A percentile compares a stretch with the other conserved stretches of the same genome.
Evolutionary conservation across 345 rosid species (phyloP).

Genomic region (Mallotus nudiflorus): DNA sequence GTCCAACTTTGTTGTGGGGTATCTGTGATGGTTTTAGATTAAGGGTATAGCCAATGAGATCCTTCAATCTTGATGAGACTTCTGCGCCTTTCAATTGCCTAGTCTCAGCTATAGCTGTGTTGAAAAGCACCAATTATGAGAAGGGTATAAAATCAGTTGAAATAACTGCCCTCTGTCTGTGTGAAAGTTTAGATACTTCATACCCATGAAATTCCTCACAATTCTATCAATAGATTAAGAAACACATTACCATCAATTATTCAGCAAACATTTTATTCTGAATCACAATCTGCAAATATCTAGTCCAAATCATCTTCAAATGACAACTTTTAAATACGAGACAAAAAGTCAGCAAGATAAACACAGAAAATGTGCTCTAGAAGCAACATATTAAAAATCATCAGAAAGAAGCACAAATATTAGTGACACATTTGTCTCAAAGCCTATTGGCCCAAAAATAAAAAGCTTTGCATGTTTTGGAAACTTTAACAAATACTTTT

Average conservation of each 20-base stretch:
- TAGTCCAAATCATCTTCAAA: background rate
- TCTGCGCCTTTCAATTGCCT: constrained; percentile 52
- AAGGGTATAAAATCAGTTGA: constrained; percentile 8
- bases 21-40: constrained; percentile 62
- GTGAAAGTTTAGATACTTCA: background rate
- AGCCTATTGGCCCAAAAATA: background rate
- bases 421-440: too few relatives aligned
- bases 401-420: too few relatives aligned
- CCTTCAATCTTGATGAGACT: constrained; percentile 62
- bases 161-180: background rate
- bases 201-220: background rate
- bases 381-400: background rate
- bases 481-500: too few relatives aligned
- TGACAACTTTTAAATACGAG: background rate
- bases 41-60: constrained; percentile 61
- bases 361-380: background rate
- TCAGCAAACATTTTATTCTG: background rate
- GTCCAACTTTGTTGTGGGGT: constrained; percentile 73
- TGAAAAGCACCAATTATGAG: constrained; percentile 52
- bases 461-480: too few relatives aligned
- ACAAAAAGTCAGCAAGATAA: background rate
- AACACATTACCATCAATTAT: background rate
- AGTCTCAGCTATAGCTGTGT: constrained; percentile 73
- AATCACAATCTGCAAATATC: background rate
- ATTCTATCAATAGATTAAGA: background rate